A percentile compares a stretch with the other conserved stretches of the same genome.
phyloP scores from a whole-genome alignment of 768 basidiomycete species.

The Pleurotus pulmonarius region DNA sequence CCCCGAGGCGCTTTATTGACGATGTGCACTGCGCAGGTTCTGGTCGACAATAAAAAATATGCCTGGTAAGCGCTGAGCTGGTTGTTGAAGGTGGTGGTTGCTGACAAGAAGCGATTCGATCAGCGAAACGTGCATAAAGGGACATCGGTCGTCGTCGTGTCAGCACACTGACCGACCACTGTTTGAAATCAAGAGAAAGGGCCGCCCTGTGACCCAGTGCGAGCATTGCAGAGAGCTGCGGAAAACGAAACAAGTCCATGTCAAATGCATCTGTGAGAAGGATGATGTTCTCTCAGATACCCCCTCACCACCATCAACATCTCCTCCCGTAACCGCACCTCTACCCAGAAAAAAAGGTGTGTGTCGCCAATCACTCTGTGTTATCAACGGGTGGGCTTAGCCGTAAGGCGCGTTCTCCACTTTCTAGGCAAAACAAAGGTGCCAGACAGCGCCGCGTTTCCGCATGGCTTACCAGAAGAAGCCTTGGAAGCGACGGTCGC shows the following conservation, averaged over 20 bases:
- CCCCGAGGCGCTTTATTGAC: background rate
- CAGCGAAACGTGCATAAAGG: slow-evolving; percentile 95
- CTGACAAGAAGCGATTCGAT: slow-evolving; percentile 3
- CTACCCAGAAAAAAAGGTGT: slow-evolving; percentile 60
- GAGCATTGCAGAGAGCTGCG: slow-evolving; percentile 81
- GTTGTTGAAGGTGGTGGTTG: slow-evolving; percentile 6
- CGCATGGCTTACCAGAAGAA: slow-evolving; percentile 68
- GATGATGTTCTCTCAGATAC: slow-evolving; percentile 53
- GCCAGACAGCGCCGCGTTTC: slow-evolving; percentile 73
- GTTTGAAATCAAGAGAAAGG: slow-evolving; percentile 92
- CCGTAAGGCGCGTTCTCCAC: slow-evolving; percentile 36
- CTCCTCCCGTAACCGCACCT: slow-evolving; percentile 23
- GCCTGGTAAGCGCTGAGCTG: slow-evolving; percentile 57
- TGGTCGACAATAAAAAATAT: slow-evolving; percentile 76
- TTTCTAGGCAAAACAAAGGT: slow-evolving; percentile 52
- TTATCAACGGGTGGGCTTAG: slow-evolving; percentile 31
- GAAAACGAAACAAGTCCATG: slow-evolving; percentile 82
- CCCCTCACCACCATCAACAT: slow-evolving; percentile 25
- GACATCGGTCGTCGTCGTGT: slow-evolving; percentile 87
- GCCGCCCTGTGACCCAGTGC: slow-evolving; percentile 89
- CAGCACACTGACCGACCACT: slow-evolving; percentile 85
- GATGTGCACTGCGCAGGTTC: slow-evolving; percentile 39
- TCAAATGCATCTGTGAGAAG: slow-evolving; percentile 85
- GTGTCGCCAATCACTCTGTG: slow-evolving; percentile 21
- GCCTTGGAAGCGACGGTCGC: slow-evolving; percentile 65